Percentiles rank a stretch among this genome's conserved stretches.
phyloP scores from a whole-genome alignment of 257 asterid genomes.

The Buddleja alternifolia region DNA sequence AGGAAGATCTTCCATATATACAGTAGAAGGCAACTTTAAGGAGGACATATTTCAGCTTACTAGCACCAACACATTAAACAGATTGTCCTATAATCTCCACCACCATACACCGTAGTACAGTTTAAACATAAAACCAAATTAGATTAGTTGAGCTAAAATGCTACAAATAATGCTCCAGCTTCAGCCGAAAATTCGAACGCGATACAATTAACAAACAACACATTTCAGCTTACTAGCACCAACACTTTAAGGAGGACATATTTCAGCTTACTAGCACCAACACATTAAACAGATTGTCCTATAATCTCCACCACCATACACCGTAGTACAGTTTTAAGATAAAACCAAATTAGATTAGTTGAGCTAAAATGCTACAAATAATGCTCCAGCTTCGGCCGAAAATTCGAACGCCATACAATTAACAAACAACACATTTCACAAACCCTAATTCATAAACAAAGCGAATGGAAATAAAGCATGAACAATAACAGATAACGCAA shows the following conservation, averaged over 20 bases:
- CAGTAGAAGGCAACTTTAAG: not conserved
- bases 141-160: not conserved
- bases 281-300: not conserved
- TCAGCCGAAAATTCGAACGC: not conserved
- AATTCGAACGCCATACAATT: not conserved
- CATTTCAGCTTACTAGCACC: not conserved
- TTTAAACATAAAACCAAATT: not conserved
- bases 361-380: slow-evolving; percentile 4
- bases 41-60: slow-evolving; percentile 8
- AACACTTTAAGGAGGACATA: not conserved
- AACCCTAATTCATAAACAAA: slow-evolving; percentile 33
- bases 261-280: not conserved
- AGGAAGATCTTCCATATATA: not conserved
- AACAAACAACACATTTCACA: slow-evolving; percentile 20
- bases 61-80: not conserved
- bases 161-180: not conserved
- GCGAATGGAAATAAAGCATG: not conserved
- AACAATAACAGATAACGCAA: not conserved
- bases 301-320: slow-evolving; percentile 11
- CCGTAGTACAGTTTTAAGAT: not conserved
- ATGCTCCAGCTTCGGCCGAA: not conserved
- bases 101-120: not conserved
- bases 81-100: slow-evolving; percentile 7
- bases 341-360: not conserved
- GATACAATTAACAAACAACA: not conserved